Conservation (phyloP, 163 green algal genomes). For the Picocystis sp. region DNA sequence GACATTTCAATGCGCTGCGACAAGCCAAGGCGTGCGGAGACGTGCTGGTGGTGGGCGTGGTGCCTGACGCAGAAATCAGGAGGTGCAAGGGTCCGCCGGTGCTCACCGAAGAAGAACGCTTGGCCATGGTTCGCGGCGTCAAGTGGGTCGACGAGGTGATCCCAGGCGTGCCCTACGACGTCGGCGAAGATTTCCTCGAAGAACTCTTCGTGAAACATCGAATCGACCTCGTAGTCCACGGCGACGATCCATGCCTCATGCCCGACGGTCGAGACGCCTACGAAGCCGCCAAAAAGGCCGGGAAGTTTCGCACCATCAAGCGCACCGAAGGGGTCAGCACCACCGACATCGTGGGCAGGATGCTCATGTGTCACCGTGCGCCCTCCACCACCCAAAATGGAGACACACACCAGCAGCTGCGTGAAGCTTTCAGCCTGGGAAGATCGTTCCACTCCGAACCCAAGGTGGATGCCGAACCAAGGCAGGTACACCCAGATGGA, state of each 20-base stretch:
- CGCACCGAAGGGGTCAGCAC: conserved; percentile 91
- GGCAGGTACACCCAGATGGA: too few relatives aligned
- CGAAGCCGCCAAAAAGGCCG: conserved; percentile 72
- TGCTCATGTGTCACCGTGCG: conserved; percentile 59
- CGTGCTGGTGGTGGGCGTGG: conserved; percentile 81
- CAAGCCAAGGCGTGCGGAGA: conserved; percentile 79
- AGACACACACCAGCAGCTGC: too few relatives aligned
- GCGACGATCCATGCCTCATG: conserved; percentile 94
- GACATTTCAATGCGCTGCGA: conserved; percentile 91
- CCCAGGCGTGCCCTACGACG: conserved; percentile 73
- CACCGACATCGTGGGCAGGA: conserved; percentile 96
- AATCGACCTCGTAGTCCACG: conserved; percentile 97
- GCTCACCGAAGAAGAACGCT: conserved; percentile 71
- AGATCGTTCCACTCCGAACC: background rate
- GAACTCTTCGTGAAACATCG: conserved; percentile 85
- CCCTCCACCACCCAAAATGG: background rate
- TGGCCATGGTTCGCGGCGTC: conserved; percentile 60
- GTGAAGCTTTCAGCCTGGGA: background rate
- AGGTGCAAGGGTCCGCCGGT: conserved; percentile 75
- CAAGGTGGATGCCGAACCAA: background rate
- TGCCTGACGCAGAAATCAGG: conserved; percentile 85
- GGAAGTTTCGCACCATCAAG: conserved; percentile 85
- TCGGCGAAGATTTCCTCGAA: conserved; percentile 82
- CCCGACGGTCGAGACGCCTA: conserved; percentile 96
- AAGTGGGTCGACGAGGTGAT: conserved; percentile 95